A percentile compares a stretch with the other conserved stretches of the same genome.
phyloP scores from a whole-genome alignment of 148 eudicot genomes.

The Amaranthus cruentus region DNA sequence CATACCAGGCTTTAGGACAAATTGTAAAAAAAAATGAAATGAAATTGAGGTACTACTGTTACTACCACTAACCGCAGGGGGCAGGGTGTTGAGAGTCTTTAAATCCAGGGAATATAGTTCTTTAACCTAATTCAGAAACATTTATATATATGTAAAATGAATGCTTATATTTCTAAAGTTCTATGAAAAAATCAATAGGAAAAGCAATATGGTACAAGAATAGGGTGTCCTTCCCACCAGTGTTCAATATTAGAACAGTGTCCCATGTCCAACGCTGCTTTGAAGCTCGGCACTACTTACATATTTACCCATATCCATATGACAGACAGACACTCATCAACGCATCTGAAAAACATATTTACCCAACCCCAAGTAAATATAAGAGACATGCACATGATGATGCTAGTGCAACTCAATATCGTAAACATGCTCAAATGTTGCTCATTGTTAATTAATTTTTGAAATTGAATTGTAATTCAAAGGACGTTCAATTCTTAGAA shows the following conservation, averaged over 20 bases:
- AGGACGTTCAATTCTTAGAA: too few relatives aligned
- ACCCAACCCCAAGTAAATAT: not conserved
- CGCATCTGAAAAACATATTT: too few relatives aligned
- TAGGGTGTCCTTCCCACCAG: slow-evolving; percentile 4
- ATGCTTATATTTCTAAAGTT: too few relatives aligned
- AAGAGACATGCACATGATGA: not conserved
- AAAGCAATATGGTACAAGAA: too few relatives aligned
- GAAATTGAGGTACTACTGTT: not conserved
- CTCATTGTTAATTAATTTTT: too few relatives aligned
- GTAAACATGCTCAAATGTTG: too few relatives aligned
- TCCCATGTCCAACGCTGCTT: not conserved
- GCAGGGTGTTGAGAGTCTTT: slow-evolving; percentile 71
- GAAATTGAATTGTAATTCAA: too few relatives aligned
- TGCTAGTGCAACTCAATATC: too few relatives aligned
- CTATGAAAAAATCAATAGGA: too few relatives aligned
- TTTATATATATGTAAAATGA: not conserved
- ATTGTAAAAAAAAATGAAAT: not conserved
- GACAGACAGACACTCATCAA: too few relatives aligned
- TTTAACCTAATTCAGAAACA: slow-evolving; percentile 73
- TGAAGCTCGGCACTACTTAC: not conserved
- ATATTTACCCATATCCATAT: too few relatives aligned
- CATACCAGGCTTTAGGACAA: slow-evolving; percentile 35
- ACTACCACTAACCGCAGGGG: slow-evolving; percentile 32
- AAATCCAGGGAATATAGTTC: slow-evolving; percentile 93
- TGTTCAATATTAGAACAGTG: not conserved